phyloP scores from a whole-genome alignment of 1,284 basidiomycete genomes.

The Mycena citricolor region DNA sequence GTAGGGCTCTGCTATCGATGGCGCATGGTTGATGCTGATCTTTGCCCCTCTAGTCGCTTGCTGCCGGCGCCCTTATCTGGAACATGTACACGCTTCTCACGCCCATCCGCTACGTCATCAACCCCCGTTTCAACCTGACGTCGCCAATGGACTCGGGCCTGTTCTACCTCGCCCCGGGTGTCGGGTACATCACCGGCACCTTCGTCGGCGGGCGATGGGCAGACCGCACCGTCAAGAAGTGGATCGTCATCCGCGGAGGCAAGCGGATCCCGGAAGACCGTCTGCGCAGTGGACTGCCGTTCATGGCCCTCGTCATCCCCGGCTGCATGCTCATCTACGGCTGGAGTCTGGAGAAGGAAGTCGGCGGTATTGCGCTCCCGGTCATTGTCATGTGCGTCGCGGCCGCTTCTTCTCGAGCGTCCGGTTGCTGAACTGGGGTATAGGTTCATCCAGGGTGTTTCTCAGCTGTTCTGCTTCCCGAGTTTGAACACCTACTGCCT shows the following conservation, averaged over 20 bases:
- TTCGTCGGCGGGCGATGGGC: conserved; percentile 21
- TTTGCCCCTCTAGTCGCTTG: conserved; percentile 14
- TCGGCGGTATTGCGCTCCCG: conserved; percentile 17
- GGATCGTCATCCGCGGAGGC: conserved; percentile 20
- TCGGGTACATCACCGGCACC: conserved; percentile 16
- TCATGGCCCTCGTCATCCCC: conserved; percentile 15
- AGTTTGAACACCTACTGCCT: conserved; percentile 23
- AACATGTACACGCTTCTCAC: conserved; percentile 20
- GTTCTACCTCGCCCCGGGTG: conserved; percentile 21
- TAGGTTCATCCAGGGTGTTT: conserved; percentile 20
- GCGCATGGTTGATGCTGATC: too few species aligned
- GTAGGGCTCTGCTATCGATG: neutral
- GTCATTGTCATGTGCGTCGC: conserved; percentile 20
- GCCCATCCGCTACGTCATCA: conserved; percentile 21
- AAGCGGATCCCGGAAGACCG: conserved; percentile 20
- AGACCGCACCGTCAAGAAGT: conserved; percentile 21
- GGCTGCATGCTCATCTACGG: conserved; percentile 21
- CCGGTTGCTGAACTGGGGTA: too few species aligned
- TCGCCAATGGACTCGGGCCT: conserved; percentile 20
- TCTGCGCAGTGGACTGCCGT: conserved; percentile 17
- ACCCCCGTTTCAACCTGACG: conserved; percentile 18
- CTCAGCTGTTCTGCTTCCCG: conserved; percentile 21
- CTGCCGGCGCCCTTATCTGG: conserved; percentile 17
- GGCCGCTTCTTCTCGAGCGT: too few species aligned
- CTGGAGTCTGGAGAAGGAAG: conserved; percentile 21